Evolutionary conservation across 768 basidiomycete genomes (phyloP), one percentile per base, ranked within the genome.

Genomic region (Macrolepiota dolichaula): DNA sequence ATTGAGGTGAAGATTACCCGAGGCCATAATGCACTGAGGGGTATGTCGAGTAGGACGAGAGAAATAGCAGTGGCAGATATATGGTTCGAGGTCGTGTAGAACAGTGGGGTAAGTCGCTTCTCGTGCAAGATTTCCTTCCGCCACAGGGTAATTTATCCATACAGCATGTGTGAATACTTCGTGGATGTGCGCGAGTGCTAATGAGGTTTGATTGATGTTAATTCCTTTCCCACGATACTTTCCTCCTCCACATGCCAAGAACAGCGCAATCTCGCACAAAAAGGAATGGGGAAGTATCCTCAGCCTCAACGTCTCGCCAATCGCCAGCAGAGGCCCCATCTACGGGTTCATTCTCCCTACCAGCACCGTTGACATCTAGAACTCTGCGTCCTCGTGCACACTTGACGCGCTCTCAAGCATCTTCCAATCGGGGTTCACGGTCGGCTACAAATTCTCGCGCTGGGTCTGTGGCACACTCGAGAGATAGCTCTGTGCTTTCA

Each of bases 351-450:
- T n/a, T n/a, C 50, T 12, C 53, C 3, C 64, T 71, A 12, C 71
- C 68, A 52, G 64, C 62, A n/a, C 71, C 71, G 1, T 59, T 61
- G n/a, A 70, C 70, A 24, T 65, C 61, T 38, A 62, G 70, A 22
- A 64, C 50, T 56, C 66, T 67, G 3, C 60, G 42, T 15, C 68
- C 72, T 6, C 40, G 59, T 13, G 29, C 35, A 13, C 32, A 54
- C 4, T 6, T 54, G 5, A 35, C 42, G 12, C 65, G 70, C 35
- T 69, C 69, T 27, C 51, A 65, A 22, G 53, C 68, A 17, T 64
- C 66, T 17, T 70, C 66, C 0, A 17, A 63, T 15, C 62, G 62
- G 7, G 66, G 63, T 35, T 66, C 67, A 32, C 59, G 44, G n/a
- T 57, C 65, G 10, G 27, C 58, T 11, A 61, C 60, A 52, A 58